Percentiles rank a stretch among this genome's conserved stretches.
phyloP scores from a whole-genome alignment of 2,329 filamentous ascomycete species.

The Talaromyces piceae region DNA sequence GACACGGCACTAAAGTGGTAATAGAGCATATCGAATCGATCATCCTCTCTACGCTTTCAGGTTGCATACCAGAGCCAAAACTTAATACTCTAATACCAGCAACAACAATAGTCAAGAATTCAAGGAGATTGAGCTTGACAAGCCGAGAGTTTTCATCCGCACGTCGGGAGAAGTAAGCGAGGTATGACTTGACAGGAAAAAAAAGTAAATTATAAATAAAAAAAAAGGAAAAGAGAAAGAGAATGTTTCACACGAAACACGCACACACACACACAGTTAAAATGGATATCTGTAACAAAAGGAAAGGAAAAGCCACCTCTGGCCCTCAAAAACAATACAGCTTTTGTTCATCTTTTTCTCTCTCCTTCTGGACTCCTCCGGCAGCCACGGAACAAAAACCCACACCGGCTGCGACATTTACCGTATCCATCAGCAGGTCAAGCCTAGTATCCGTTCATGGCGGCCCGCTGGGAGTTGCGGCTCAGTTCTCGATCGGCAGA shows the following conservation, averaged over 20 bases:
- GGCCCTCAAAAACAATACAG: constrained; percentile 7
- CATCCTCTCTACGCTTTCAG: background rate
- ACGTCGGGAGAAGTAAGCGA: constrained; percentile 1
- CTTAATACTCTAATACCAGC: background rate
- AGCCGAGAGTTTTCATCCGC: background rate
- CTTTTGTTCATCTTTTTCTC: constrained; percentile 9
- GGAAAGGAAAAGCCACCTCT: constrained; percentile 10
- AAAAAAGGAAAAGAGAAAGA: background rate
- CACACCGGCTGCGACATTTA: background rate
- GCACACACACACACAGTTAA: constrained; percentile 9
- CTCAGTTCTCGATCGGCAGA: constrained; percentile 91
- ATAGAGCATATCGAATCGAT: background rate
- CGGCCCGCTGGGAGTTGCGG: constrained; percentile 93
- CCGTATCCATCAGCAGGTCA: background rate
- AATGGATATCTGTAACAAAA: constrained; percentile 13
- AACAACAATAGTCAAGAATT: background rate
- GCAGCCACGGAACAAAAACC: constrained; percentile 4
- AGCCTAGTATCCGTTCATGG: constrained; percentile 93
- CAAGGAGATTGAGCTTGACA: constrained; percentile 2
- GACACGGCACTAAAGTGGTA: background rate
- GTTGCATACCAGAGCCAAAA: background rate
- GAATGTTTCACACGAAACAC: constrained; percentile 3
- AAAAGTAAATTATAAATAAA: constrained; percentile 1
- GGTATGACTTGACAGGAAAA: background rate
- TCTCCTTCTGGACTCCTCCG: constrained; percentile 1